These are phyloP conservation scores for Haplosporangium sp. DNA, from an alignment of 371 early-diverging fungal genomes.

Conservation along the genomic window DNA sequence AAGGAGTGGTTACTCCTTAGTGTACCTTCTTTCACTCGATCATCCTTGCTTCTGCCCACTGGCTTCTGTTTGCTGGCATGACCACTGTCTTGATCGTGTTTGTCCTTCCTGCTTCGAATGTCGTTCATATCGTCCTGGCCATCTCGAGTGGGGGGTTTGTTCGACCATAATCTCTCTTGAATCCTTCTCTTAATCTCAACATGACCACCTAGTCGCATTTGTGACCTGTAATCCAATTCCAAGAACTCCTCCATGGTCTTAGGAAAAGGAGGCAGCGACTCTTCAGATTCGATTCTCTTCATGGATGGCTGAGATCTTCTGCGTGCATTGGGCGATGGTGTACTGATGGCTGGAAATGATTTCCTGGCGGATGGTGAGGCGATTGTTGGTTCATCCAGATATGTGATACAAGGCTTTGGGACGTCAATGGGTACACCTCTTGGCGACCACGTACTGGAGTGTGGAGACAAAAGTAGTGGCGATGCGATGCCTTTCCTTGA, in stretches of 20 bases:
- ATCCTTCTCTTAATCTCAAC: not conserved
- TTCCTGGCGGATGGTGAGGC: no score
- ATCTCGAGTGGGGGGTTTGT: not conserved
- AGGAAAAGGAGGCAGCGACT: conserved; percentile 9
- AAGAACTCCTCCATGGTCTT: conserved; percentile 15
- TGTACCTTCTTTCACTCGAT: not conserved
- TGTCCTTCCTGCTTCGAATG: not conserved
- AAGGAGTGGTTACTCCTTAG: not conserved
- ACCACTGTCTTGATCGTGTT: not conserved
- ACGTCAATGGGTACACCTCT: no score
- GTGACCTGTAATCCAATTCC: not conserved
- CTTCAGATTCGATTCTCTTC: conserved; percentile 1
- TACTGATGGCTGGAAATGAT: no score
- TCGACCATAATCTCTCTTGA: not conserved
- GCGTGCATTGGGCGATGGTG: not conserved
- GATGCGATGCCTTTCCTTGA: not conserved
- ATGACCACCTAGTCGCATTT: conserved; percentile 14
- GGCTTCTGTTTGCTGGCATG: not conserved
- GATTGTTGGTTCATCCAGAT: no score
- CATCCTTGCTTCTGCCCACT: not conserved
- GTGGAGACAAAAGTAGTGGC: not conserved
- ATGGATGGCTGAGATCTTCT: not conserved
- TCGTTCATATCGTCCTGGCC: no score
- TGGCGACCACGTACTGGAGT: no score
- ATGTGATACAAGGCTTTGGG: no score